These are phyloP conservation scores for Aspergillus homomorphus DNA, from an alignment of 495 filamentous ascomycete genomes.

Conservation along the genomic window DNA sequence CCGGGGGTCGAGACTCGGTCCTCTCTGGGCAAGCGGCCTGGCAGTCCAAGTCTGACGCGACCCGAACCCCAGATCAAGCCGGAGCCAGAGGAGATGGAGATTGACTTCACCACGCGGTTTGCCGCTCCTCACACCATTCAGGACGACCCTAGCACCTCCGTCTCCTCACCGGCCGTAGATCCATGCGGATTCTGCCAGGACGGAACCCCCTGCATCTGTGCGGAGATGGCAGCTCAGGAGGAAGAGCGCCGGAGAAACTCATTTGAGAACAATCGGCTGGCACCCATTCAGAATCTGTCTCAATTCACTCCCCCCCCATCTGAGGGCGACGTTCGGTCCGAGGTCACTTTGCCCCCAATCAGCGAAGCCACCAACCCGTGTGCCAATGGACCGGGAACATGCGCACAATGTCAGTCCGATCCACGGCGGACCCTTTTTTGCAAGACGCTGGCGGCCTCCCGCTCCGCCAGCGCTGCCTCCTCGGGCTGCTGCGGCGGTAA, in stretches of 20 bases:
- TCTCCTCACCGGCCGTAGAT: slow-evolving; percentile 51
- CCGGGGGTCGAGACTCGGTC: slow-evolving; percentile 30
- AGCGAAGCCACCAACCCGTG: slow-evolving; percentile 52
- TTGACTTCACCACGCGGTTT: slow-evolving; percentile 70
- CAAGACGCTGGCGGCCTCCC: slow-evolving; percentile 71
- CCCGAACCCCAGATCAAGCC: slow-evolving; percentile 44
- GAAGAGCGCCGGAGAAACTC: slow-evolving; percentile 33
- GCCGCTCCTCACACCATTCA: slow-evolving; percentile 39
- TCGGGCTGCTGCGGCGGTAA: slow-evolving; percentile 53
- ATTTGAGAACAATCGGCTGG: slow-evolving; percentile 46
- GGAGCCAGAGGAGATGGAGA: slow-evolving; percentile 63
- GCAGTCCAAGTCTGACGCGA: neutral
- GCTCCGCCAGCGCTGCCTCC: slow-evolving; percentile 44
- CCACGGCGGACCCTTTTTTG: slow-evolving; percentile 83
- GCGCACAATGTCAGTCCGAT: slow-evolving; percentile 72
- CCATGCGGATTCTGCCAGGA: slow-evolving; percentile 87
- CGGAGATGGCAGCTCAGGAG: slow-evolving; percentile 60
- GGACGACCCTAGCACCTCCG: slow-evolving; percentile 29
- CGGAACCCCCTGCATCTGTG: slow-evolving; percentile 80
- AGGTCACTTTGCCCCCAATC: slow-evolving; percentile 42
- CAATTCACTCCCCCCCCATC: slow-evolving; percentile 69
- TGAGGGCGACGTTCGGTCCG: slow-evolving; percentile 56
- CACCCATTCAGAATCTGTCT: slow-evolving; percentile 48
- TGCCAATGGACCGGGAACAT: slow-evolving; percentile 73
- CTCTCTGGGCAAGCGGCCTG: slow-evolving; percentile 29